These are phyloP conservation scores for Mycena olivaceomarginata DNA, from an alignment of 768 basidiomycete species.

Conservation along the genomic window DNA sequence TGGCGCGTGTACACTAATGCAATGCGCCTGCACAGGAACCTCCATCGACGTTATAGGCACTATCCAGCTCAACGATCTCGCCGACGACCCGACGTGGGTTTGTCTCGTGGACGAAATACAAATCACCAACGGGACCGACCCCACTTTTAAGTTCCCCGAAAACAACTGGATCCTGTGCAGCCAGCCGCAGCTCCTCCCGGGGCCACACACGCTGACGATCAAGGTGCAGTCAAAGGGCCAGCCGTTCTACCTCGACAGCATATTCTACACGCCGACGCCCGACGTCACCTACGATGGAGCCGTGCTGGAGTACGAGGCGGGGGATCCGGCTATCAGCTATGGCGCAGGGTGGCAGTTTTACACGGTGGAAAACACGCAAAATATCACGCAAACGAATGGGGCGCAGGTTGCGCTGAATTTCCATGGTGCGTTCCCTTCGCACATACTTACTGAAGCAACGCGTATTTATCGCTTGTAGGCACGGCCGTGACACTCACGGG, in stretches of 20 bases:
- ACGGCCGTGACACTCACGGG: neutral
- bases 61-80: neutral
- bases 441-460: neutral
- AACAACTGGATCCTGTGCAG: neutral
- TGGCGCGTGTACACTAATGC: too few species aligned
- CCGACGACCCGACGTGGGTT: neutral
- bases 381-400: neutral
- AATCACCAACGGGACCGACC: neutral
- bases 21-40: neutral
- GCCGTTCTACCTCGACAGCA: neutral
- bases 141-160: neutral
- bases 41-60: neutral
- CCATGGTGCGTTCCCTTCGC: neutral
- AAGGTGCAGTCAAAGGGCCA: neutral
- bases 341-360: neutral
- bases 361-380: neutral
- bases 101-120: neutral
- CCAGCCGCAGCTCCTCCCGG: neutral
- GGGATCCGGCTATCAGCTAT: neutral
- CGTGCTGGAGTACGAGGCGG: neutral
- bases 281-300: neutral
- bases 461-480: neutral
- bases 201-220: neutral
- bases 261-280: neutral
- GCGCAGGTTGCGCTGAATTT: neutral